Evolutionary conservation across 768 basidiomycete genomes (phyloP), one percentile per base, ranked within the genome.

Genomic region (Cystofilobasidium ferigula): DNA sequence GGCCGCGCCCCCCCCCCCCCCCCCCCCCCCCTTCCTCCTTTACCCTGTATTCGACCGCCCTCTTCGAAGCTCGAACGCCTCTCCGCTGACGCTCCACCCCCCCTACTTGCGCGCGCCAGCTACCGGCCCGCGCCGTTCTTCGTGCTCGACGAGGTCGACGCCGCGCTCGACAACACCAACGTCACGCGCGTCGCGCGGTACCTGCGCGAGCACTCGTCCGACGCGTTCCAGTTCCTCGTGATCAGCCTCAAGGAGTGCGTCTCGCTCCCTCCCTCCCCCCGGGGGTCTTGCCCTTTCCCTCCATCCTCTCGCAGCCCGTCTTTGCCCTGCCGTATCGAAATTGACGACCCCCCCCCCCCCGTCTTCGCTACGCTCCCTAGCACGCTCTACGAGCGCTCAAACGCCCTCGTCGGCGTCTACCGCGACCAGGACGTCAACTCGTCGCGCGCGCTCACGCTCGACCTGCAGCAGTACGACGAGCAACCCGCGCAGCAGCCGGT

Each of bases 51-150:
- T n/a, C n/a, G n/a, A n/a, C n/a, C n/a, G n/a, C n/a, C n/a, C n/a
- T n/a, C n/a, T n/a, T n/a, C n/a, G n/a, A n/a, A n/a, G n/a, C 28
- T 26, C 20, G 12, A 7, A 32, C 32, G 26, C n/a, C 20, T 40
- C n/a, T 26, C n/a, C 5, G 35, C 47, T 38, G 47, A 26, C 43
- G 34, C 56, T 24, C 66, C 32, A 28, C 57, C 24, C 1, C 24
- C 36, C 14, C 28, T 45, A 10, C 13, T 28, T 5, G 3, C 32
- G 12, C 45, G 3, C 45, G 30, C 0, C 67, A 93, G 93, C 71
- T 97, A 89, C 74, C 92, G 93, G 74, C 94, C 93, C 0, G 88
- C 93, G 3, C 94, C 93, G 0, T 97, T 97, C 80, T 97, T 98
- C 74, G 94, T 97, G 18, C 81, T 98, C n/a, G 94, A 98, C 73